These are phyloP conservation scores for Tribonema minus DNA, from an alignment of 108 stramenopile genomes.

Conservation along the genomic window DNA sequence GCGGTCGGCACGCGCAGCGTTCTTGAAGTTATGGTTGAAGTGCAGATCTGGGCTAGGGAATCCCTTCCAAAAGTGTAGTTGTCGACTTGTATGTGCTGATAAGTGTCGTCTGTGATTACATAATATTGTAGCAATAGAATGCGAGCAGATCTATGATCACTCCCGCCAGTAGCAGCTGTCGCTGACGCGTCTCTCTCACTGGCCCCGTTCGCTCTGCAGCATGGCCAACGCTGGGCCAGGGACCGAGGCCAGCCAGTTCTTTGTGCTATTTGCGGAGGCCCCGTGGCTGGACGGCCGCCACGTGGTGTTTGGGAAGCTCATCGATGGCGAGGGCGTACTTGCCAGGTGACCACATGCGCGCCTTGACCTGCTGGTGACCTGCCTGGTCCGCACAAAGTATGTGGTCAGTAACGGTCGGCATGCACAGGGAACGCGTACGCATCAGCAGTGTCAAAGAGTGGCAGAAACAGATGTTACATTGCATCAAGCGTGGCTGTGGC, in stretches of 20 bases:
- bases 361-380: neutral
- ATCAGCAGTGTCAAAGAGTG: neutral
- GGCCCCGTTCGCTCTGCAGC: too few relatives aligned
- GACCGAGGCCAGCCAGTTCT: constrained; percentile 69
- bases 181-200: too few relatives aligned
- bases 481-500: neutral
- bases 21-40: too few relatives aligned
- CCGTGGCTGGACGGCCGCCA: constrained; percentile 64
- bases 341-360: neutral
- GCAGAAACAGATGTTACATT: neutral
- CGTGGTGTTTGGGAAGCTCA: constrained; percentile 67
- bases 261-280: constrained; percentile 51
- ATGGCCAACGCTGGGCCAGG: constrained; percentile 84
- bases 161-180: too few relatives aligned
- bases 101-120: too few relatives aligned
- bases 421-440: neutral
- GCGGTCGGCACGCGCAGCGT: too few relatives aligned
- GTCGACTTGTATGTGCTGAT: too few relatives aligned
- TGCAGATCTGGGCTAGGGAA: too few relatives aligned
- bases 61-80: too few relatives aligned
- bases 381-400: neutral
- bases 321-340: constrained; percentile 38
- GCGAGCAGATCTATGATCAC: too few relatives aligned
- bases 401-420: neutral
- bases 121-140: too few relatives aligned